phyloP scores from a whole-genome alignment of 495 filamentous ascomycete species.

The Aspergillus panamensis region DNA sequence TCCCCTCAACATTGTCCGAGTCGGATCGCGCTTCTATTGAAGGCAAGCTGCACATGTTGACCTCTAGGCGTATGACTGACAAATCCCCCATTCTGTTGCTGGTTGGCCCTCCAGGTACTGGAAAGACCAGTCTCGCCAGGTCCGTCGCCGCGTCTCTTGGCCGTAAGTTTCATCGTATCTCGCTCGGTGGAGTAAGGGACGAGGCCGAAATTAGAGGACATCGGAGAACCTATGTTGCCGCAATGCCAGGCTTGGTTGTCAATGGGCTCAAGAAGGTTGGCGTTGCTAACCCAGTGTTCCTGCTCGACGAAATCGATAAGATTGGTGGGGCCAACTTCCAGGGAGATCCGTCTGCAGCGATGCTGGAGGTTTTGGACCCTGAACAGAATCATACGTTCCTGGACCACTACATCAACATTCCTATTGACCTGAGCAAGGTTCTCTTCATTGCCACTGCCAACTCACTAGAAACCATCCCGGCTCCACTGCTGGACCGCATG shows the following conservation, averaged over 20 bases:
- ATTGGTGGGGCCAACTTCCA: conserved; percentile 88
- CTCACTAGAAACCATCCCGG: conserved; percentile 89
- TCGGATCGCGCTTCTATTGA: conserved; percentile 47
- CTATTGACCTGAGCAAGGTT: conserved; percentile 93
- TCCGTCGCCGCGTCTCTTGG: conserved; percentile 89
- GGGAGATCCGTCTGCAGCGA: conserved; percentile 95
- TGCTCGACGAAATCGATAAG: conserved; percentile 99
- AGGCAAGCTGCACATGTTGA: conserved; percentile 63
- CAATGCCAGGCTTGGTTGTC: conserved; percentile 95
- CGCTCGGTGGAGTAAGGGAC: conserved; percentile 90
- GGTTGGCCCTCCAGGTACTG: conserved; percentile 91
- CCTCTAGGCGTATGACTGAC: conserved; percentile 76
- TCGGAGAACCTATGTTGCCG: conserved; percentile 93
- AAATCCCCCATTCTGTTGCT: conserved; percentile 95
- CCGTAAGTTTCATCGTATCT: conserved; percentile 95
- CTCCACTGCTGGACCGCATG: conserved; percentile 95
- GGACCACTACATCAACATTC: conserved; percentile 96
- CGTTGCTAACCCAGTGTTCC: conserved; percentile 91
- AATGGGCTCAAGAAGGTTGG: conserved; percentile 95
- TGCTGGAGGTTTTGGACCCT: conserved; percentile 97
- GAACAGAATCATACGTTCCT: conserved; percentile 95
- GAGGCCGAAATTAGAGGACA: conserved; percentile 98
- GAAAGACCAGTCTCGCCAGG: conserved; percentile 94
- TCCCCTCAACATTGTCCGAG: conserved; percentile 28
- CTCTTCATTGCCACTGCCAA: conserved; percentile 99